Percentiles rank a stretch among this genome's conserved stretches.
These are phyloP conservation scores for Lentithecium fluviatile DNA, from an alignment of 495 filamentous ascomycete genomes.

Conservation along the genomic window DNA sequence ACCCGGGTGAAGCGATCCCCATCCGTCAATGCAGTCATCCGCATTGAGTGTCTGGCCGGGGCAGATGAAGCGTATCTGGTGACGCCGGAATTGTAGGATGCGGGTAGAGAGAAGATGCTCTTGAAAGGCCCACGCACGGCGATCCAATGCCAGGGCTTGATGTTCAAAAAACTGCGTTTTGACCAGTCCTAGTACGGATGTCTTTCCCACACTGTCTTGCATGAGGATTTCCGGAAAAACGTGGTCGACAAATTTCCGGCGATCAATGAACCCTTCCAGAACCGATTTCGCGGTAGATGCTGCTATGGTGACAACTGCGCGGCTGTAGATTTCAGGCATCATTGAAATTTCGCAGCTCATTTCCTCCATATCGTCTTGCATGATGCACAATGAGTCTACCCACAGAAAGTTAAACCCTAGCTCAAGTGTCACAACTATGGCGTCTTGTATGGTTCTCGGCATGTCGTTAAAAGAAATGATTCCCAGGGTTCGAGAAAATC, in stretches of 20 bases:
- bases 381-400: background rate
- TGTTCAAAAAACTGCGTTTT: background rate
- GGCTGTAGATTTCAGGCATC: background rate
- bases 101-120: background rate
- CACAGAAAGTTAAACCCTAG: background rate
- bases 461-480: background rate
- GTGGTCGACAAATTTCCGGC: background rate
- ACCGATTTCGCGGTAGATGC: background rate
- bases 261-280: background rate
- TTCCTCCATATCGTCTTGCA: background rate
- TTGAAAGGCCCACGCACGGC: background rate
- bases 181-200: background rate
- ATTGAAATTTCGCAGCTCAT: background rate
- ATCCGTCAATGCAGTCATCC: background rate
- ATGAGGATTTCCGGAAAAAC: background rate
- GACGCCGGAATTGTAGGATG: background rate
- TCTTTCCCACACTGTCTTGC: background rate
- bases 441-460: background rate
- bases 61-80: background rate
- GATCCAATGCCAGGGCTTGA: background rate
- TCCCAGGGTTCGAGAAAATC: background rate
- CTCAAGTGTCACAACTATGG: background rate
- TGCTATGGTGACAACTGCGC: background rate
- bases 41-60: no score
- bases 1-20: background rate